Evolutionary conservation across 345 rosid species (phyloP).

Genomic region (Aquilaria malaccensis): DNA sequence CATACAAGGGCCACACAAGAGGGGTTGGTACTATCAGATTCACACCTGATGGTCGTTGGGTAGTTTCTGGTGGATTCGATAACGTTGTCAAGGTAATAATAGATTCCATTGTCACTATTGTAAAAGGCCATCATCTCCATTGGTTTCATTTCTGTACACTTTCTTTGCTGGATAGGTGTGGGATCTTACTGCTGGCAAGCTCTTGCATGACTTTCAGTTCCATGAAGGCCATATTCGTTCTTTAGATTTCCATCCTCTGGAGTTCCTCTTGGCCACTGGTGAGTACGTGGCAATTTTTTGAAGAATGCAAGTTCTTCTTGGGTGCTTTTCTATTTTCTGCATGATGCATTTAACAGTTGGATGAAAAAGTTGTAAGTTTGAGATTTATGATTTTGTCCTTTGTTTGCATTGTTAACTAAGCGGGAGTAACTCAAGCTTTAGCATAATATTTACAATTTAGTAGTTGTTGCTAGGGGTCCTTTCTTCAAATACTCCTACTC

Average conservation of each 20-base stretch:
- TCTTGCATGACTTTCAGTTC: constrained; percentile 86
- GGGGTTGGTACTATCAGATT: constrained; percentile 75
- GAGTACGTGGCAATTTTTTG: constrained; percentile 11
- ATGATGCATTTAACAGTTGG: constrained; percentile 3
- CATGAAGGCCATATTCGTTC: constrained; percentile 85
- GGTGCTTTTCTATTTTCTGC: constrained; percentile 3
- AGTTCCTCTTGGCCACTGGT: constrained; percentile 97
- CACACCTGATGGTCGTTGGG: constrained; percentile 99
- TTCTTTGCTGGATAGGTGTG: constrained; percentile 40
- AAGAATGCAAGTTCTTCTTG: not conserved
- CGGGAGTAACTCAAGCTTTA: too few species aligned
- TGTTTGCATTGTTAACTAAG: too few species aligned
- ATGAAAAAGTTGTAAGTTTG: not conserved
- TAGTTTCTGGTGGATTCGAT: constrained; percentile 95
- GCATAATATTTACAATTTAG: too few species aligned
- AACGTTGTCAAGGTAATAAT: constrained; percentile 75
- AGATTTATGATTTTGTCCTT: too few species aligned
- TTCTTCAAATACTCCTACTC: too few species aligned
- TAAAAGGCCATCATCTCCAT: not conserved
- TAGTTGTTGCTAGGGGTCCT: too few species aligned
- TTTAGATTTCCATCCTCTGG: constrained; percentile 92
- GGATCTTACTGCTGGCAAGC: constrained; percentile 99
- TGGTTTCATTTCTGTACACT: constrained; percentile 1
- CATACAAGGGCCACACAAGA: constrained; percentile 85
- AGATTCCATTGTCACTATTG: constrained; percentile 5